Base-by-base conservation (phyloP, 805 yeast genomes). In the Kluyveromyces nonfermentans region DNA sequence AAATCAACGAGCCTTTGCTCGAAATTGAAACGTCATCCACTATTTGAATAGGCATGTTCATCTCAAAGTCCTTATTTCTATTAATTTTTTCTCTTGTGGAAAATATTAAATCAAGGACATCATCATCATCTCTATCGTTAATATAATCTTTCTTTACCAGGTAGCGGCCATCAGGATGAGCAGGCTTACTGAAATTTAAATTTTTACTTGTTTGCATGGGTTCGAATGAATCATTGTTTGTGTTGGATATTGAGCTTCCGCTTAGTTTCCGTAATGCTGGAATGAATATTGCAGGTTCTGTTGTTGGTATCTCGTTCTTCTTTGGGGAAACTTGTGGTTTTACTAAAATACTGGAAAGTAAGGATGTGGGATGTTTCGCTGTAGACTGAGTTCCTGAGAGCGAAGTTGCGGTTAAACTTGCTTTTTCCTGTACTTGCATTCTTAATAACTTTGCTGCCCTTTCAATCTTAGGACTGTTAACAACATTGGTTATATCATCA, bases 391-490 rank as follows among this genome's bases (percentile, higher is more conserved):
- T 22, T 17, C 22, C 30, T 16, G 36, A 33, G 21, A 28, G 34
- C 7, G 35, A 37, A 20, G 28, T 40, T 15, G 40, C 44, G 9
- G 40, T 19, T 33, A 40, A 35, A 25, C 43, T 44, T 12, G 41
- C 49, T 7, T 44, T 38, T 18, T 34, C 40, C 2, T 40, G 36
- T 37, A 48, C 53, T 33, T 57, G 60, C 18, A 44, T 43, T 41
- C 47, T 54, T 22, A 57, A 44, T 4, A 51, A 39, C 32, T 49
- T 43, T 1, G 55, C 60, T 6, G 63, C 63, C 32, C 57, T 55
- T 28, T 55, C 62, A 17, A 59, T 50, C 30, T 50, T 49, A 9
- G 59, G 58, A 22, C 50, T 57, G n/a, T n/a, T n/a, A n/a, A n/a
- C n/a, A n/a, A n/a, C n/a, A 6, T 51, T 45, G 7, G 46, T 47